Base-by-base conservation (phyloP, 768 basidiomycete genomes). In the Hericium rajendrae region DNA sequence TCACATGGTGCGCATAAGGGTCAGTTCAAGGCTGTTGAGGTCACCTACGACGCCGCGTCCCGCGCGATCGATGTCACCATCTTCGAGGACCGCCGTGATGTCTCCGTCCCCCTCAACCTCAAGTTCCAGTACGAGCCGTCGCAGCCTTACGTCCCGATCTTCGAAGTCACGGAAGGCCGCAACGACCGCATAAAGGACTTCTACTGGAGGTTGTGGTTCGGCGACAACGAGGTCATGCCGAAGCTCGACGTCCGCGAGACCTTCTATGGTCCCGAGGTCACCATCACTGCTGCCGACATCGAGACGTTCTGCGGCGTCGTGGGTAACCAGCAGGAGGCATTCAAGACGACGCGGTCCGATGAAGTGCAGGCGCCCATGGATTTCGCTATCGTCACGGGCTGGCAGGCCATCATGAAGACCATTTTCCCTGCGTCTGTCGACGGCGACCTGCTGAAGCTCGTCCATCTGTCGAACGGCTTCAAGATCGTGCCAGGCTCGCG, bases 391-490 rank as follows among this genome's bases (percentile, higher is more conserved):
- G 95, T 98, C 53, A 86, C 94, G 41, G 94, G 95, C 49, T 99
- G 97, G 97, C 85, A 95, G 93, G 90, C 94, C n/a, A 98, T 99
- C 72, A 99, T 98, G 88, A 92, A 90, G 70, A 85, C 94, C 1
- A 95, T 98, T 72, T 99, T 99, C 84, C 97, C 97, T 6, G 69
- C 78, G 12, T 72, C 82, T 11, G 91, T 99, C 67, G 91, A 98
- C 61, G 97, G 95, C 1, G 95, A 99, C 70, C 74, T 98, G 15
- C 77, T 98, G 64, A 94, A 93, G 71, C 86, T 98, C 38, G 95
- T 98, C 49, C 97, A 99, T 68, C 82, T 99, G 15, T 94, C 94
- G 8, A 99, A 99, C 68, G 94, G 93, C 48, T 99, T 99, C 85
- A 85, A 84, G 55, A 81, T 94, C 69, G 74, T 95, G 60, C 80